Evolutionary conservation across 2,329 filamentous ascomycete genomes (phyloP), one percentile per base, ranked within the genome.

Genomic region (Trichoderma oligosporum): DNA sequence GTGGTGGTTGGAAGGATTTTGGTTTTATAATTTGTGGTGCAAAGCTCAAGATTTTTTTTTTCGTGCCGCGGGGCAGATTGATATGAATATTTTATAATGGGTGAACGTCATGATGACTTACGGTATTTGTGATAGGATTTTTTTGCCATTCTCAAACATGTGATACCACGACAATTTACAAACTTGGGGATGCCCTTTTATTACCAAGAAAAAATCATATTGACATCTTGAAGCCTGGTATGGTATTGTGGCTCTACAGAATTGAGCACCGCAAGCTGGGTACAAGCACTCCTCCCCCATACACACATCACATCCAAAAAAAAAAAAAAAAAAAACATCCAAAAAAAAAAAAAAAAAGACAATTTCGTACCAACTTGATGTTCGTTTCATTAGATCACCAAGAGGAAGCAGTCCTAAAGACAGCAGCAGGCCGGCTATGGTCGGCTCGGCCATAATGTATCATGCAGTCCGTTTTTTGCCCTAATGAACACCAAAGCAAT

Each of bases 401-500:
- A 76, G 73, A 72, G 71, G 70, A 71, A 66, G 68, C 68, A 72
- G 72, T 70, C 72, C 65, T 70, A 70, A 70, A 73, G 72, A 77
- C 75, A 71, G 74, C 74, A 74, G 69, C 69, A 72, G 71, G 73
- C 73, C 71, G 71, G 71, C 72, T 73, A 72, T 68, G 70, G 63
- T 41, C 61, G 65, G 67, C 65, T 66, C 61, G 60, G 61, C 64
- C 66, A 64, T 65, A 60, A 69, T 74, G 71, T 74, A 75, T 77
- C 76, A 77, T 78, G 74, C 73, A 76, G 72, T 74, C 69, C 76
- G 74, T 74, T 74, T n/a, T 60, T 74, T 74, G 71, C 71, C 77
- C 74, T 74, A 73, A 73, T 75, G 71, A 79, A 79, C 77, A 79
- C 77, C 77, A 72, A 75, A 78, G 75, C 75, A 78, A 77, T 78